Percentiles rank a stretch among this genome's conserved stretches.
These are phyloP conservation scores for Raddia guianensis DNA, from an alignment of 176 grass and related monocot genomes.

Conservation along the genomic window DNA sequence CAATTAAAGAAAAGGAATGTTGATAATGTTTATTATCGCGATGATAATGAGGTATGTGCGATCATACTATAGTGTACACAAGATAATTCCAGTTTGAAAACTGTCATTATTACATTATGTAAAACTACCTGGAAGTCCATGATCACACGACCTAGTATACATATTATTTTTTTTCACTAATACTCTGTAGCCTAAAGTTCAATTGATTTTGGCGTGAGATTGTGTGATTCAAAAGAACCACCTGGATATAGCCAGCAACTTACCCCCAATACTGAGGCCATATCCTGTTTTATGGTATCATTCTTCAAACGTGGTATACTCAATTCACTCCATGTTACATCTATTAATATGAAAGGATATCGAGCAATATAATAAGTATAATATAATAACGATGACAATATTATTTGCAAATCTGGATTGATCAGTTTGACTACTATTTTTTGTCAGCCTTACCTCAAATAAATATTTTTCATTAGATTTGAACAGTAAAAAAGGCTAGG, in stretches of 20 bases:
- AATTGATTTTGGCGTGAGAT: neutral
- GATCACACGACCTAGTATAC: neutral
- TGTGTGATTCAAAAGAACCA: neutral
- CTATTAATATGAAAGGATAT: neutral
- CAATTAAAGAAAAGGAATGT: constrained; percentile 80
- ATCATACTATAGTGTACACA: neutral
- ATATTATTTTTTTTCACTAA: neutral
- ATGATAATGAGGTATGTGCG: constrained; percentile 82
- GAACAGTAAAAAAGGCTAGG: neutral
- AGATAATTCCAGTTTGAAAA: constrained; percentile 26
- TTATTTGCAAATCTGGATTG: constrained; percentile 19
- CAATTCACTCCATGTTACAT: neutral
- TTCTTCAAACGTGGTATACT: constrained; percentile 16
- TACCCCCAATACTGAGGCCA: neutral
- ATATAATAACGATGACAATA: neutral
- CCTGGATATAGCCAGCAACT: constrained; percentile 15
- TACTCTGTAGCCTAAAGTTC: constrained; percentile 9
- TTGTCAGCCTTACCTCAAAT: neutral
- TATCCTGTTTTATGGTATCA: neutral
- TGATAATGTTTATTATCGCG: constrained; percentile 63
- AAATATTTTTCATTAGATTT: neutral
- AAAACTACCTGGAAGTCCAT: constrained; percentile 2
- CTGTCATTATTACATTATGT: neutral
- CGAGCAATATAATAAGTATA: neutral
- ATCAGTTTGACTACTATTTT: neutral